A percentile compares a stretch with the other conserved stretches of the same genome.
Evolutionary conservation across 305 asterid genomes (phyloP).

Genomic region (Rubia balearica): DNA sequence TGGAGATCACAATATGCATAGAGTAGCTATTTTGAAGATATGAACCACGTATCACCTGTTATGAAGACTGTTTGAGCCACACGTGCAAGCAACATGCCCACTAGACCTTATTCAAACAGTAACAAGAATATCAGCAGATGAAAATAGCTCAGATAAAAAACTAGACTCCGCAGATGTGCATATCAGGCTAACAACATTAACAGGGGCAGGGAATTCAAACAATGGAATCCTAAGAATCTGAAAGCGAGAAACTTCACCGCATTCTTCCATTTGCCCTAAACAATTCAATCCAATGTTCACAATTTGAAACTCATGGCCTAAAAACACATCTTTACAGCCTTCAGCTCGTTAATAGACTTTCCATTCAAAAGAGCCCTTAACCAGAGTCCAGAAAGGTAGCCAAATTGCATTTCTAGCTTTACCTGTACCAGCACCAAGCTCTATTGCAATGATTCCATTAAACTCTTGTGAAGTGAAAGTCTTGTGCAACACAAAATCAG

Average conservation of each 20-base stretch:
- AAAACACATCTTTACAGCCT: background rate
- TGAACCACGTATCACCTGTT: constrained; percentile 47
- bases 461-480: constrained; percentile 48
- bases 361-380: background rate
- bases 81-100: constrained; percentile 79
- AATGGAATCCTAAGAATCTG: background rate
- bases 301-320: background rate
- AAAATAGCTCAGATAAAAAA: background rate
- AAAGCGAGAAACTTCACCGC: background rate
- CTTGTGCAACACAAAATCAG: constrained; percentile 80
- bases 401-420: constrained; percentile 3
- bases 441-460: constrained; percentile 62
- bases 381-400: background rate
- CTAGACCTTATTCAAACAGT: constrained; percentile 55
- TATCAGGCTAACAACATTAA: background rate
- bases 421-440: constrained; percentile 98
- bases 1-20: background rate
- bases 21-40: background rate
- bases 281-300: background rate
- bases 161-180: background rate
- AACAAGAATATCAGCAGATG: constrained; percentile 18
- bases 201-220: background rate
- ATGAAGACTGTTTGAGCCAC: constrained; percentile 76
- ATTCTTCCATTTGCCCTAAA: background rate
- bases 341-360: background rate